Evolutionary conservation across 371 early-diverging fungal species (phyloP).

Genomic region (Mortierella sp.): DNA sequence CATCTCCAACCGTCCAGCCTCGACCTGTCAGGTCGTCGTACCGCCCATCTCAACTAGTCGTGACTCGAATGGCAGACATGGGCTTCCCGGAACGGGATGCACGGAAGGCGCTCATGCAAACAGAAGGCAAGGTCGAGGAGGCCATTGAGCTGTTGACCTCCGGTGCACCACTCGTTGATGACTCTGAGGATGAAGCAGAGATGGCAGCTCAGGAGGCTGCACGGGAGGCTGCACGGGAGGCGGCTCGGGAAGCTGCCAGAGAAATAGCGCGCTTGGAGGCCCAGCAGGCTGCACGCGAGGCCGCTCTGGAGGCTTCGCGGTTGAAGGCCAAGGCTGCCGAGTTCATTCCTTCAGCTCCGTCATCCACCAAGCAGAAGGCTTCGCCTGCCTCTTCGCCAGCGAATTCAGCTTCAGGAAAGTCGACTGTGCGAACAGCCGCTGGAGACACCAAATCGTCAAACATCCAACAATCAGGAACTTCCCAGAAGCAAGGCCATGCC

Average conservation of each 20-base stretch:
- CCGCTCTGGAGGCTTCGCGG: not conserved
- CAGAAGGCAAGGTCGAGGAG: constrained; percentile 58
- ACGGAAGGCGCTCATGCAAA: constrained; percentile 51
- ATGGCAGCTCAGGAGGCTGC: constrained; percentile 19
- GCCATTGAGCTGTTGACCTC: constrained; percentile 55
- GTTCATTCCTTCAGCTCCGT: not conserved
- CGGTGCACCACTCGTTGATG: constrained; percentile 44
- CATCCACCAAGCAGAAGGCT: not conserved
- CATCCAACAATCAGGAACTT: not conserved
- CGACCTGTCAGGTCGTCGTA: constrained; percentile 43
- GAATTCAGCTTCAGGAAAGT: not conserved
- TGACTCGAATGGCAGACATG: constrained; percentile 51
- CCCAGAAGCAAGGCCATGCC: not conserved
- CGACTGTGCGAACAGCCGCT: not conserved
- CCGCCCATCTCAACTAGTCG: constrained; percentile 43
- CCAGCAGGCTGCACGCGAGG: not conserved
- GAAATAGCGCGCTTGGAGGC: not conserved
- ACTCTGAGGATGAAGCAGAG: constrained; percentile 53
- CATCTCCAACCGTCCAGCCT: constrained; percentile 5
- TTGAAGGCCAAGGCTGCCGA: not conserved
- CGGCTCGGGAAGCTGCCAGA: not conserved
- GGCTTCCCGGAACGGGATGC: constrained; percentile 46
- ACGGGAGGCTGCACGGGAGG: constrained; percentile 8
- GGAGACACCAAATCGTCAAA: not conserved
- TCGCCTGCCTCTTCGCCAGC: not conserved